Evolutionary conservation across 495 filamentous ascomycete genomes (phyloP).

Genomic region (Geoglossum glabrum): DNA sequence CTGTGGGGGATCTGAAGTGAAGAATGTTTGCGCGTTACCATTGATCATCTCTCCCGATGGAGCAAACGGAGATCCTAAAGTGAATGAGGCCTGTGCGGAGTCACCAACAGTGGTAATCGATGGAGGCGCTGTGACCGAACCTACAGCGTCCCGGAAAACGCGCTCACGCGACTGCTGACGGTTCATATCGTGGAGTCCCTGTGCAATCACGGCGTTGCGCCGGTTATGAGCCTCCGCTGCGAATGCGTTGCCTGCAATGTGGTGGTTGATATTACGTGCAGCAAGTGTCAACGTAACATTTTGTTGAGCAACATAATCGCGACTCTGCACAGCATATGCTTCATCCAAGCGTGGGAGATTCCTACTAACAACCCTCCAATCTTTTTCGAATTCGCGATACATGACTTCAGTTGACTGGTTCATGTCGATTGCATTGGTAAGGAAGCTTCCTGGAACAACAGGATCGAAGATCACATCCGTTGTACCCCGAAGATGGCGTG

Average conservation of each 20-base stretch:
- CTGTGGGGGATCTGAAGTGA: no score
- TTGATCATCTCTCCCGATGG: no score
- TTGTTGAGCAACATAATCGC: neutral
- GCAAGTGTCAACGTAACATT: neutral
- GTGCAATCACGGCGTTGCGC: neutral
- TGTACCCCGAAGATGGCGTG: neutral
- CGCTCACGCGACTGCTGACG: neutral
- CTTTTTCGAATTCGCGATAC: neutral
- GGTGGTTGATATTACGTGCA: neutral
- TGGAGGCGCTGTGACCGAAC: neutral
- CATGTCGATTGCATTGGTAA: neutral
- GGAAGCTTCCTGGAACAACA: neutral
- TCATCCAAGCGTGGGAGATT: neutral
- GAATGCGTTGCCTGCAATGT: neutral
- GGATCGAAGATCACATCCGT: neutral
- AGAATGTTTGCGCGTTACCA: no score
- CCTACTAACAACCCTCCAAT: neutral
- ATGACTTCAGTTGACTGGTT: neutral
- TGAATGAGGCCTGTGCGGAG: neutral
- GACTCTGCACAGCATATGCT: neutral
- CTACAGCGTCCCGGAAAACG: neutral
- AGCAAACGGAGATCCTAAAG: neutral
- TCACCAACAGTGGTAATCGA: neutral
- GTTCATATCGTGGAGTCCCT: neutral
- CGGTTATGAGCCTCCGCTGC: neutral